Conservation (phyloP, 1,284 basidiomycete species). For the Agroathelia rolfsii region DNA sequence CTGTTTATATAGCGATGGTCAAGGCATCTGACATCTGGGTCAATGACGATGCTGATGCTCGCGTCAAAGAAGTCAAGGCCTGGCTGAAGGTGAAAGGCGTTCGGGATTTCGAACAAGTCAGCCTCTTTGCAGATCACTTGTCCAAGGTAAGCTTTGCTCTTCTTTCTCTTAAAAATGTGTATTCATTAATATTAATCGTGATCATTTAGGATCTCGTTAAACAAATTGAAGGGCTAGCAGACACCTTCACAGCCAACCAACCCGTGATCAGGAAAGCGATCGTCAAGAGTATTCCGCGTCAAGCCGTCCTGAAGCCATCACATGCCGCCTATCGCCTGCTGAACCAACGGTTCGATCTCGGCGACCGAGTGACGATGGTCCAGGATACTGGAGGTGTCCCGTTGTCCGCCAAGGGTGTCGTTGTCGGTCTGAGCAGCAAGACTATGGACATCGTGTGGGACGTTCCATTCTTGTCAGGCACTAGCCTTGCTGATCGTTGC, state of each 20-base stretch:
- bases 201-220: constrained; percentile 56
- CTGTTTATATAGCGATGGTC: constrained; percentile 49
- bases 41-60: constrained; percentile 53
- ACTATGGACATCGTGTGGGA: constrained; percentile 98
- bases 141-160: constrained; percentile 59
- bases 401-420: constrained; percentile 85
- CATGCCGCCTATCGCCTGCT: constrained; percentile 88
- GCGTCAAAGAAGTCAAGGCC: constrained; percentile 67
- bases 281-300: constrained; percentile 88
- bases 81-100: constrained; percentile 89
- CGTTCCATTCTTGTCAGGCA: constrained; percentile 88
- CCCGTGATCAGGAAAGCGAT: constrained; percentile 78
- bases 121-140: constrained; percentile 86
- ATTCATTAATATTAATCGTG: constrained; percentile 7
- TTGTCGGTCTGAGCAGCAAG: constrained; percentile 79
- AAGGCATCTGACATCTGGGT: constrained; percentile 68
- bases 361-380: constrained; percentile 96
- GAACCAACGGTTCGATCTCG: constrained; percentile 83
- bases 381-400: constrained; percentile 93
- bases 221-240: constrained; percentile 70
- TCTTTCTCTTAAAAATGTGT: constrained; percentile 2
- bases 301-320: constrained; percentile 87
- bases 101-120: constrained; percentile 85
- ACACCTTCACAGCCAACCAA: constrained; percentile 54
- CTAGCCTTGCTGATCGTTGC: constrained; percentile 84